These are phyloP conservation scores for Actinomortierella wolfii DNA, from an alignment of 371 early-diverging fungal species.

Conservation along the genomic window DNA sequence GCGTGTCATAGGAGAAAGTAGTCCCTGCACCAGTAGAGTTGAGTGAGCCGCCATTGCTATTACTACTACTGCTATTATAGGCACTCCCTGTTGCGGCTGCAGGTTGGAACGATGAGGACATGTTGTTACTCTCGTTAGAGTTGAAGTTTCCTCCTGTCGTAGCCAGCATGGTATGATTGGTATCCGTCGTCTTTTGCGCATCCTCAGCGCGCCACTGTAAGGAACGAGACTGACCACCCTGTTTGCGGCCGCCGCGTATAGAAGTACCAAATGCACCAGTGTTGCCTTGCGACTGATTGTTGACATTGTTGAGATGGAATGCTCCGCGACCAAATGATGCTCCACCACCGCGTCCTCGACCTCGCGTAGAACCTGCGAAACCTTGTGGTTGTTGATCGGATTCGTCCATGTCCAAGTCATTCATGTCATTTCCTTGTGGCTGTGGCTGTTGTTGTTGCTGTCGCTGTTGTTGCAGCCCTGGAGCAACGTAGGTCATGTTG, in stretches of 20 bases:
- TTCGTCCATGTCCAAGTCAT: background rate
- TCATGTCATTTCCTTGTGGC: background rate
- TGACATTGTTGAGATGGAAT: too few relatives aligned
- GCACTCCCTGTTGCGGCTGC: background rate
- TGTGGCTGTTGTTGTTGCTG: conserved; percentile 4
- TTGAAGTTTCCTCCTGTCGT: background rate
- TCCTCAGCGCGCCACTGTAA: conserved; percentile 25
- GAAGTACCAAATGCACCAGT: too few relatives aligned
- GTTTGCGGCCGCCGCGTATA: too few relatives aligned
- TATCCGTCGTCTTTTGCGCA: background rate
- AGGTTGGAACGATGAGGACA: background rate
- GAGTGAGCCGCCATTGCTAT: background rate
- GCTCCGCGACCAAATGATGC: conserved; percentile 8
- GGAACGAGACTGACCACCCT: conserved; percentile 12
- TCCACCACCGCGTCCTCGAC: conserved; percentile 12
- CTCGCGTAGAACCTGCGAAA: conserved; percentile 6
- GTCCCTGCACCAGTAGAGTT: background rate
- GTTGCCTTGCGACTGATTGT: too few relatives aligned
- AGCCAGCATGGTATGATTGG: background rate
- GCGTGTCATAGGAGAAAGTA: background rate
- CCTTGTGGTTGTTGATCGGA: background rate
- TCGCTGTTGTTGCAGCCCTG: conserved; percentile 9
- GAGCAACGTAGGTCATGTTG: conserved; percentile 29
- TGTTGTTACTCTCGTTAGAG: too few relatives aligned
- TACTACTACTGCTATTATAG: background rate